phyloP scores from a whole-genome alignment of 2,329 filamentous ascomycete genomes.

The Leptographium wingfieldii region DNA sequence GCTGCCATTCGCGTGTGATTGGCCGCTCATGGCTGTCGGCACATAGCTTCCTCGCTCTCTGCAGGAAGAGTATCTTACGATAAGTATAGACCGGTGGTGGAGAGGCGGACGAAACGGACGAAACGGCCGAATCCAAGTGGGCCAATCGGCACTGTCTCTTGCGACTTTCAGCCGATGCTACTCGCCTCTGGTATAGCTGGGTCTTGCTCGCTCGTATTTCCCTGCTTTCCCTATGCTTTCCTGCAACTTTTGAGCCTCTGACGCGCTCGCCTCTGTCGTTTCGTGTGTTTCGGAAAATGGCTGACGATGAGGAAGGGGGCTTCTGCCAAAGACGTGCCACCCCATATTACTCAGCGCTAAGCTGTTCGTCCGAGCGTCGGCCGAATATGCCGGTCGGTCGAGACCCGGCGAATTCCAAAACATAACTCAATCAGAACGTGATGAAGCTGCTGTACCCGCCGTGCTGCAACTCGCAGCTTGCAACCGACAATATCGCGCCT shows the following conservation, averaged over 20 bases:
- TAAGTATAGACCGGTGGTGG: background rate
- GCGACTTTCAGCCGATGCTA: background rate
- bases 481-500: no score
- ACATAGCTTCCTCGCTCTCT: background rate
- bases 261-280: background rate
- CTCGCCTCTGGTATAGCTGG: background rate
- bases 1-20: conserved; percentile 8
- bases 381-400: background rate
- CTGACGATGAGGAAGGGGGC: background rate
- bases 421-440: no score
- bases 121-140: background rate
- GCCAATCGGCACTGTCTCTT: background rate
- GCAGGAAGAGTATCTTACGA: background rate
- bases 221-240: background rate
- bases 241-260: background rate
- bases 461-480: no score
- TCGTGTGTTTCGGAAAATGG: background rate
- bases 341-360: background rate
- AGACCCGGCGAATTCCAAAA: no score
- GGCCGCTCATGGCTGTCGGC: background rate
- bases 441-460: no score
- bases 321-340: background rate
- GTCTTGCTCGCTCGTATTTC: background rate
- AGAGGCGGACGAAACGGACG: background rate
- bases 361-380: background rate